Evolutionary conservation across 768 basidiomycete species (phyloP).

Genomic region (Naganishia vishniacii): DNA sequence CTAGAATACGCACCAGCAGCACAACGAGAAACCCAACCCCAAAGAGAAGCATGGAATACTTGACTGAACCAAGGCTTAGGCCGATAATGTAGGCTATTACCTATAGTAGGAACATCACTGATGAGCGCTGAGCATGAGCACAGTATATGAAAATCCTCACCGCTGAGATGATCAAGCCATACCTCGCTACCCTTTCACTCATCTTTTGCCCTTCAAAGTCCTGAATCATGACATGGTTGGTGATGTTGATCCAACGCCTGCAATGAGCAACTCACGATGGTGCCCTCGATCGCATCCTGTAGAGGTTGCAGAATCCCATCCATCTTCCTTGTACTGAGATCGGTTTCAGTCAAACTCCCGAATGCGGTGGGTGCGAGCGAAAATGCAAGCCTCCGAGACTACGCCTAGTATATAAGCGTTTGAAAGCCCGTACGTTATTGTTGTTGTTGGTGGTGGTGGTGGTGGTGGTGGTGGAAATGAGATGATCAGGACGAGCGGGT

Average conservation of each 20-base stretch:
- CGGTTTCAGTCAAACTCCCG: neutral
- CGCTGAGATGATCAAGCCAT: slow-evolving; percentile 12
- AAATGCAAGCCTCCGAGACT: no score
- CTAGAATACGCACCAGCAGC: neutral
- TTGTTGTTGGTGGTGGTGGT: no score
- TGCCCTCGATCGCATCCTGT: slow-evolving; percentile 2
- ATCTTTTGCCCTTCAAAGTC: slow-evolving; percentile 16
- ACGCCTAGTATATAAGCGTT: no score
- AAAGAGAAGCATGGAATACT: slow-evolving; percentile 3
- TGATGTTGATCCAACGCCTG: neutral
- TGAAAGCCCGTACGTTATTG: no score
- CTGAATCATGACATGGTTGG: neutral
- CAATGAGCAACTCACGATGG: neutral
- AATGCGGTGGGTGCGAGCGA: no score
- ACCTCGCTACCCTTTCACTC: slow-evolving; percentile 1
- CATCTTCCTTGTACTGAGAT: neutral
- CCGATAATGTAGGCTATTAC: slow-evolving; percentile 15
- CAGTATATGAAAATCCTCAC: neutral
- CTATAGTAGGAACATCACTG: neutral
- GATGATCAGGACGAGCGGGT: no score
- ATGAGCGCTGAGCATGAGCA: neutral
- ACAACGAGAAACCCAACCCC: slow-evolving; percentile 13
- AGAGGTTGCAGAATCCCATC: neutral
- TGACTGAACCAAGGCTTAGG: slow-evolving; percentile 8
- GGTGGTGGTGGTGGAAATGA: no score